Conservation (phyloP, 2,329 filamentous ascomycete species). For the Pseudonectria buxi region DNA sequence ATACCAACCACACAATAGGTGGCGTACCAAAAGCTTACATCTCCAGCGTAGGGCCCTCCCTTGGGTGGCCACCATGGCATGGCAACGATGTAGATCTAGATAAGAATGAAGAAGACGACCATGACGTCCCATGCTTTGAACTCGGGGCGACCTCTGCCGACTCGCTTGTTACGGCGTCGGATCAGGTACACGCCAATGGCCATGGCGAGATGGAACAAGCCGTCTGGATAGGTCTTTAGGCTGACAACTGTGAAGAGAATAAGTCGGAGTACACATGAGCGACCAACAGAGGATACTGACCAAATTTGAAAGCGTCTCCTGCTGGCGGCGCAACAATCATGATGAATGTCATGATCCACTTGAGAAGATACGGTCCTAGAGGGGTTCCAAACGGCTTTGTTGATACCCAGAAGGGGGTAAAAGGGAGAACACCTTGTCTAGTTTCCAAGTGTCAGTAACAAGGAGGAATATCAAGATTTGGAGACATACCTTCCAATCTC, state of each 20-base stretch:
- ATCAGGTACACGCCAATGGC: constrained; percentile 52
- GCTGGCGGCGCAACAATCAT: constrained; percentile 56
- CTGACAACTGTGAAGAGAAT: constrained; percentile 47
- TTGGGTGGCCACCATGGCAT: constrained; percentile 68
- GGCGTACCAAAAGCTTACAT: constrained; percentile 68
- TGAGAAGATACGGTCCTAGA: constrained; percentile 50
- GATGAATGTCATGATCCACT: constrained; percentile 50
- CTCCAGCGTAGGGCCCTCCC: constrained; percentile 51
- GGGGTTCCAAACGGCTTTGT: constrained; percentile 59
- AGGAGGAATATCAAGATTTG: no score
- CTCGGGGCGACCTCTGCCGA: constrained; percentile 40
- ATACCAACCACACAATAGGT: constrained; percentile 62
- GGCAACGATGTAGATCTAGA: constrained; percentile 55
- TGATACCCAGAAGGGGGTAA: constrained; percentile 54
- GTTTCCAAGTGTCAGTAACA: background rate
- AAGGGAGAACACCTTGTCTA: constrained; percentile 56
- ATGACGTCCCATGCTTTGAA: constrained; percentile 55
- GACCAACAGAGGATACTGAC: constrained; percentile 22
- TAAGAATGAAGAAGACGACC: constrained; percentile 51
- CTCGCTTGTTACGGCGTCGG: constrained; percentile 44
- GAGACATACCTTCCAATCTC: constrained; percentile 45
- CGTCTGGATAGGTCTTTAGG: constrained; percentile 50
- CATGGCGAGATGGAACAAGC: constrained; percentile 52
- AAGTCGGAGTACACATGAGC: background rate
- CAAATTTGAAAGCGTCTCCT: constrained; percentile 59